Evolutionary conservation across 1,139 yeast genomes (phyloP).

Genomic region (Pneumocystis murina): DNA sequence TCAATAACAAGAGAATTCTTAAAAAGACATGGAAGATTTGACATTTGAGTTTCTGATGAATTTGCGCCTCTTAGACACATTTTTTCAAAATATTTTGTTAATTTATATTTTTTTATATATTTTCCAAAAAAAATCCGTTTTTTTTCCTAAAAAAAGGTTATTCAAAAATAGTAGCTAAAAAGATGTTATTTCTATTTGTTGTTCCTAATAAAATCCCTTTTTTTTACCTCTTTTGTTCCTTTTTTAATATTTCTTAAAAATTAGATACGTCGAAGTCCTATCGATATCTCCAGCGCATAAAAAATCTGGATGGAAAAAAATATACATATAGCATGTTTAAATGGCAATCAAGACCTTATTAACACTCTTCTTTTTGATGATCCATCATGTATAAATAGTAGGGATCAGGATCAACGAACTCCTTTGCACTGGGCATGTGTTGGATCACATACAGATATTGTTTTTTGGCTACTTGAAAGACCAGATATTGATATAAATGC

Average conservation of each 20-base stretch:
- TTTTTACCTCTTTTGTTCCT: neutral
- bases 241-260: neutral
- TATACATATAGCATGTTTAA: neutral
- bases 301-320: neutral
- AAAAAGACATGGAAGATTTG: neutral
- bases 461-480: constrained; percentile 32
- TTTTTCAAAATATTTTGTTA: no score
- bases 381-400: neutral
- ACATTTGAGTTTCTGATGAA: neutral
- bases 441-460: constrained; percentile 40
- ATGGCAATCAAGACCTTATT: neutral
- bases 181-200: no score
- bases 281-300: neutral
- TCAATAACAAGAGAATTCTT: neutral
- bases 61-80: neutral
- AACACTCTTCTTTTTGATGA: neutral
- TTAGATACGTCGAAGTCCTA: neutral
- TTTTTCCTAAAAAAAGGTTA: neutral
- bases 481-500: constrained; percentile 49
- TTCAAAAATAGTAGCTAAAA: no score
- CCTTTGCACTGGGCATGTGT: constrained; percentile 88
- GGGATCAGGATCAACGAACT: constrained; percentile 63
- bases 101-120: no score
- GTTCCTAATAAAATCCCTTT: no score
- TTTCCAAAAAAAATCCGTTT: neutral